Percentiles rank a stretch among this genome's conserved stretches.
Conservation (phyloP, 2,329 filamentous ascomycete genomes). For the Xylaria sp. region DNA sequence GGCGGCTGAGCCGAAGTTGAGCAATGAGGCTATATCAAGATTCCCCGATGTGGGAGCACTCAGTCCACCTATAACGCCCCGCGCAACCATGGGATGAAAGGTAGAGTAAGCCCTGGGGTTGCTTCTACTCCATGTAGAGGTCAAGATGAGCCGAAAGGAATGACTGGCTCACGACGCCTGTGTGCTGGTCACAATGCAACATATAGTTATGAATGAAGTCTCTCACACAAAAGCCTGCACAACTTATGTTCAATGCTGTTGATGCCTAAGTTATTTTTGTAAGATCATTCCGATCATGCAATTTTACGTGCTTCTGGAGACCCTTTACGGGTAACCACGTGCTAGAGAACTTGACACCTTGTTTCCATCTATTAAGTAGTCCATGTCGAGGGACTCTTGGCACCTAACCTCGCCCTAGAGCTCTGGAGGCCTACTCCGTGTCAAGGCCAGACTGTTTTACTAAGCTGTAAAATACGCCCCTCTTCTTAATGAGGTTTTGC, state of each 20-base stretch:
- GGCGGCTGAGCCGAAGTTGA: not conserved
- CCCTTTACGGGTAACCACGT: not conserved
- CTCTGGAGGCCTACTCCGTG: slow-evolving; percentile 45
- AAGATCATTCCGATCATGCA: not conserved
- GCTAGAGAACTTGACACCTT: not conserved
- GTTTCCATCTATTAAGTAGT: not conserved
- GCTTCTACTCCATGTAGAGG: not conserved
- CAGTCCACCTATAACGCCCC: not conserved
- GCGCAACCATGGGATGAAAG: not conserved
- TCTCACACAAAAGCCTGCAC: not conserved
- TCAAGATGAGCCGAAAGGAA: not conserved
- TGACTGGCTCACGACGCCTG: not conserved
- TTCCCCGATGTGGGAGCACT: not conserved
- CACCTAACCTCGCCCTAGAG: not conserved
- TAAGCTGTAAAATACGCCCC: slow-evolving; percentile 84
- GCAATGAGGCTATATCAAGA: not conserved
- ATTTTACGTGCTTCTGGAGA: slow-evolving; percentile 6
- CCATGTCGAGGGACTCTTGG: not conserved
- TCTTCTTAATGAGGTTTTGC: slow-evolving; percentile 72
- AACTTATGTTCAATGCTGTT: not conserved
- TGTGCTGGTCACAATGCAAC: not conserved
- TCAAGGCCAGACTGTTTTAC: slow-evolving; percentile 88
- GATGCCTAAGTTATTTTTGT: not conserved
- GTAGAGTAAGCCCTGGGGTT: not conserved
- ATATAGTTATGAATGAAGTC: not conserved